phyloP scores from a whole-genome alignment of 768 basidiomycete species.

The Xerocomellus amylosporus region DNA sequence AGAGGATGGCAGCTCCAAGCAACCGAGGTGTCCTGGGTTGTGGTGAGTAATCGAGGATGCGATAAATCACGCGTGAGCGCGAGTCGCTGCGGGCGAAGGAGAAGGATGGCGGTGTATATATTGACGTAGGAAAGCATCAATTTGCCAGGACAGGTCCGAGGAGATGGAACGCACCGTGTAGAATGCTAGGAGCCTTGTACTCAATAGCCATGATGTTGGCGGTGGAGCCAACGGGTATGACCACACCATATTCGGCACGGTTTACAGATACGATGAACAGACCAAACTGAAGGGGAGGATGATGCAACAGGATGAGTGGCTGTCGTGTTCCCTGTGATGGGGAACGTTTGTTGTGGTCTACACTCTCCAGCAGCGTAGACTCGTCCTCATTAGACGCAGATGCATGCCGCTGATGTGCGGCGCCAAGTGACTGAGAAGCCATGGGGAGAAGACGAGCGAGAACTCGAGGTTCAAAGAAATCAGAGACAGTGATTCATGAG shows the following conservation, averaged over 20 bases:
- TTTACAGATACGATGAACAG: background rate
- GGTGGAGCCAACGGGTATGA: background rate
- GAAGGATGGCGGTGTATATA: background rate
- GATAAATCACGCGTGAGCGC: too few relatives aligned
- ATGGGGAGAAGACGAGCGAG: background rate
- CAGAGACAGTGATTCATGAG: too few relatives aligned
- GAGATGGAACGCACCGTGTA: background rate
- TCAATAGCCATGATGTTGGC: background rate
- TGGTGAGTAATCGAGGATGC: too few relatives aligned
- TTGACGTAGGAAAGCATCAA: background rate
- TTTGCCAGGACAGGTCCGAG: background rate
- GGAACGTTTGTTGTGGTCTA: background rate
- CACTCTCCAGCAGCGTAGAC: background rate
- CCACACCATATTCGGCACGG: background rate
- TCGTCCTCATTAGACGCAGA: background rate
- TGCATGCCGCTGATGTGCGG: background rate
- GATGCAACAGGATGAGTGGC: background rate
- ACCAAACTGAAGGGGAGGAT: background rate
- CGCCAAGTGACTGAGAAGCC: background rate
- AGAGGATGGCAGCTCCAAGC: too few relatives aligned
- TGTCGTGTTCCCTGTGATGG: too few relatives aligned
- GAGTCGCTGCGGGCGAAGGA: background rate
- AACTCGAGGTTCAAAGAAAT: background rate
- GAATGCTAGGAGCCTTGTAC: background rate
- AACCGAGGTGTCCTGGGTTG: too few relatives aligned